phyloP scores from a whole-genome alignment of 2,329 filamentous ascomycete genomes.

The Aspergillus sp. region DNA sequence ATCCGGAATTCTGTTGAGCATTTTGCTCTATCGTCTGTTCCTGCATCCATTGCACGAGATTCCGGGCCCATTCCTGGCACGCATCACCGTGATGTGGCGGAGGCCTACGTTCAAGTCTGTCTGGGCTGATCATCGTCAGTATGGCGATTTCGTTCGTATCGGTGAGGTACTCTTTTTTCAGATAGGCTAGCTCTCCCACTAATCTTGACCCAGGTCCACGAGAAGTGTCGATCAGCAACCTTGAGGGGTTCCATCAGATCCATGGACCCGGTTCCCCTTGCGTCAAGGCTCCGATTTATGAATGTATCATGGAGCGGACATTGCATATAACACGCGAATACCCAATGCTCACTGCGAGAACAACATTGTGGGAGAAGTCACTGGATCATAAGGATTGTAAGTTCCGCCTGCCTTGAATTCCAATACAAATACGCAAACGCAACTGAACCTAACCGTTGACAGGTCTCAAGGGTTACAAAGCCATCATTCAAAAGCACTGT shows the following conservation, averaged over 20 bases:
- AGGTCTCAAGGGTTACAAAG: neutral
- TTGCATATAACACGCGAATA: neutral
- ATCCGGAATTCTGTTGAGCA: constrained; percentile 23
- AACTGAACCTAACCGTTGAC: neutral
- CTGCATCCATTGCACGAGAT: constrained; percentile 42
- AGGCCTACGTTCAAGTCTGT: neutral
- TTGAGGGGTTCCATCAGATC: neutral
- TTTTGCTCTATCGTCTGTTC: constrained; percentile 39
- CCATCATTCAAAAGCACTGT: neutral
- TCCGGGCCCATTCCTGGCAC: constrained; percentile 37
- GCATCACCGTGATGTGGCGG: constrained; percentile 39
- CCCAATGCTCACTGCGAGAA: neutral
- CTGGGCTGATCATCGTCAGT: neutral
- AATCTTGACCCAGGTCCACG: neutral
- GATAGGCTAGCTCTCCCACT: neutral
- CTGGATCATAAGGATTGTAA: neutral
- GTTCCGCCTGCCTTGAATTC: neutral
- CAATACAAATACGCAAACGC: neutral
- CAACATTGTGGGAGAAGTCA: neutral
- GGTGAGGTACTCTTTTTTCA: neutral
- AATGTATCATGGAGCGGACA: neutral
- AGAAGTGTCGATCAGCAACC: neutral
- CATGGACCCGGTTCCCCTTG: neutral
- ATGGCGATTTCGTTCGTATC: constrained; percentile 1
- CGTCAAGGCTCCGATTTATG: neutral